A percentile compares a stretch with the other conserved stretches of the same genome.
phyloP scores from a whole-genome alignment of 345 rosid genomes.

The Boechera retrofracta region DNA sequence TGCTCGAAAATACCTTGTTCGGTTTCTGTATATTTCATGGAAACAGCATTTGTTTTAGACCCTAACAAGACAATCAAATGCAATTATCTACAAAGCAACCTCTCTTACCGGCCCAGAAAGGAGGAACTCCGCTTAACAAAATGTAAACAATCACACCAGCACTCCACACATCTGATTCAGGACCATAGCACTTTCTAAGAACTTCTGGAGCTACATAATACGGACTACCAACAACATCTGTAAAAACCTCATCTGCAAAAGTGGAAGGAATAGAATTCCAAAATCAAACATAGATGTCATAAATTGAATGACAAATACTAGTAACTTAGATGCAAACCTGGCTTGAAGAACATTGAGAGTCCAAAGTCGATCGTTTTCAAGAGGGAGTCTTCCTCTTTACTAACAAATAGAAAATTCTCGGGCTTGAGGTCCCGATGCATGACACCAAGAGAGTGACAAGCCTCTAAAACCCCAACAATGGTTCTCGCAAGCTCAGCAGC shows the following conservation, averaged over 20 bases:
- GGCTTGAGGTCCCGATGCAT: slow-evolving; percentile 96
- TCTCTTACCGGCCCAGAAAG: slow-evolving; percentile 88
- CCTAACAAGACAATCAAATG: not conserved
- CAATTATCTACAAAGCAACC: not conserved
- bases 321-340: slow-evolving; percentile 55
- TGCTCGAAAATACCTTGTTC: slow-evolving; percentile 91
- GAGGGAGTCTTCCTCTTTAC: slow-evolving; percentile 67
- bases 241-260: slow-evolving; percentile 68
- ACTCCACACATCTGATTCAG: slow-evolving; percentile 95
- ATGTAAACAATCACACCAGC: slow-evolving; percentile 92
- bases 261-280: not conserved
- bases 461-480: slow-evolving; percentile 83
- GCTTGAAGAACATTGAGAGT: slow-evolving; percentile 79
- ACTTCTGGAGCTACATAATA: slow-evolving; percentile 96
- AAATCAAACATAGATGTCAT: slow-evolving; percentile 15
- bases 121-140: slow-evolving; percentile 89
- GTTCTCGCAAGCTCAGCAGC: slow-evolving; percentile 87
- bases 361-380: slow-evolving; percentile 92
- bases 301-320: not conserved
- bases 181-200: slow-evolving; percentile 77
- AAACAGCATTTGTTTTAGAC: slow-evolving; percentile 25
- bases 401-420: slow-evolving; percentile 81
- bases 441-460: slow-evolving; percentile 90
- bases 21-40: slow-evolving; percentile 54
- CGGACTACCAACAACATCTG: slow-evolving; percentile 91